These are phyloP conservation scores for Myriangium duriaei DNA, from an alignment of 2,329 filamentous ascomycete genomes.

Conservation along the genomic window DNA sequence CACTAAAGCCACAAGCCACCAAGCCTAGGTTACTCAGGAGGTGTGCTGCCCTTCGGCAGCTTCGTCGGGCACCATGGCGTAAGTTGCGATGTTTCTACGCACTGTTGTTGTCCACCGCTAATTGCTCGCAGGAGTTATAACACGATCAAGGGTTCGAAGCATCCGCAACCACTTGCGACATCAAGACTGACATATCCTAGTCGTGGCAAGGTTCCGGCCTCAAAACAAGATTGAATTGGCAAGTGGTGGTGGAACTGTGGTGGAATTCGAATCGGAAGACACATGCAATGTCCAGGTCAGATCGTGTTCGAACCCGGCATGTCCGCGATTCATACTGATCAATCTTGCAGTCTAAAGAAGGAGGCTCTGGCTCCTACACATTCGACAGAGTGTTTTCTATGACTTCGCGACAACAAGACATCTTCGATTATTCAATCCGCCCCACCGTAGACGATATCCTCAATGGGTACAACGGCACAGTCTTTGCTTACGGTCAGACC, in stretches of 20 bases:
- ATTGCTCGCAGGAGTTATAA: slow-evolving; percentile 28
- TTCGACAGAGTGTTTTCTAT: slow-evolving; percentile 98
- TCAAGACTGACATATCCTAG: slow-evolving; percentile 43
- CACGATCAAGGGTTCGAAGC: slow-evolving; percentile 33
- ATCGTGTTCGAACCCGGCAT: neutral
- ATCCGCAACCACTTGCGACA: neutral
- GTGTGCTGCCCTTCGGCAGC: neutral
- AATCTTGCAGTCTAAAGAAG: slow-evolving; percentile 58
- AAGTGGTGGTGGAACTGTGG: slow-evolving; percentile 83
- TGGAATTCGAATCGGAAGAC: slow-evolving; percentile 76
- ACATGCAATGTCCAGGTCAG: slow-evolving; percentile 76
- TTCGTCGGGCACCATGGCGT: slow-evolving; percentile 35
- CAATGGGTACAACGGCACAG: slow-evolving; percentile 97
- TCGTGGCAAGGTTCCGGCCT: slow-evolving; percentile 93
- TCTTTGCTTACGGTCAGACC: slow-evolving; percentile 97
- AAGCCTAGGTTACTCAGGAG: neutral
- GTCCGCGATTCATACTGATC: slow-evolving; percentile 8
- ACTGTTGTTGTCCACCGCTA: slow-evolving; percentile 9
- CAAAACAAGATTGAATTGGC: slow-evolving; percentile 91
- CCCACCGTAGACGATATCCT: slow-evolving; percentile 95
- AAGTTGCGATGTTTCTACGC: slow-evolving; percentile 19
- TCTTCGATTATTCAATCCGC: slow-evolving; percentile 96
- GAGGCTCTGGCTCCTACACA: slow-evolving; percentile 66
- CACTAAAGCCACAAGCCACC: too few species aligned
- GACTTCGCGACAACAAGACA: slow-evolving; percentile 76